A percentile compares a stretch with the other conserved stretches of the same genome.
These are phyloP conservation scores for Globisporangium carolinianum DNA, from an alignment of 352 stramenopile genomes.

Conservation along the genomic window DNA sequence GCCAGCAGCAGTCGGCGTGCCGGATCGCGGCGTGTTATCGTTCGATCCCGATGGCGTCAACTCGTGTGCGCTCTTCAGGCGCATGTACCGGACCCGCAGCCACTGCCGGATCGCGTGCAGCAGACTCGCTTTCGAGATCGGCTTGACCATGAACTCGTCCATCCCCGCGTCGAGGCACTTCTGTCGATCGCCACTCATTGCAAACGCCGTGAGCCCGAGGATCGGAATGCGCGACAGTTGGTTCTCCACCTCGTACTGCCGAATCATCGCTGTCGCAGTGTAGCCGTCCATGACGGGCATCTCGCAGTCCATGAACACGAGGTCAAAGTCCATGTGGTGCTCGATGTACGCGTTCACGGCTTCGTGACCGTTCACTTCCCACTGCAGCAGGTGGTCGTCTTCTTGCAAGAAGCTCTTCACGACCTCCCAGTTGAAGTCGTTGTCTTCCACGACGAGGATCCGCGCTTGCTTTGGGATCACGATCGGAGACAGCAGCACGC, in stretches of 20 bases:
- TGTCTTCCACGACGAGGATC: slow-evolving; percentile 72
- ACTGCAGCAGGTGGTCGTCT: slow-evolving; percentile 60
- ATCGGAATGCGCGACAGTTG: slow-evolving; percentile 55
- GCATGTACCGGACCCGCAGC: slow-evolving; percentile 53
- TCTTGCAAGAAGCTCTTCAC: slow-evolving; percentile 72
- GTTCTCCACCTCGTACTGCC: slow-evolving; percentile 59
- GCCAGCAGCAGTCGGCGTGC: slow-evolving; percentile 5
- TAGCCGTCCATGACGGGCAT: slow-evolving; percentile 83
- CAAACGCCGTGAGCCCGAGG: slow-evolving; percentile 59
- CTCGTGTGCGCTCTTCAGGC: slow-evolving; percentile 19
- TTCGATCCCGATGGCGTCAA: slow-evolving; percentile 16
- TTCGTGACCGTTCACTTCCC: slow-evolving; percentile 63
- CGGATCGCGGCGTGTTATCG: slow-evolving; percentile 5
- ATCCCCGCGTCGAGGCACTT: slow-evolving; percentile 63
- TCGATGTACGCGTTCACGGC: slow-evolving; percentile 56
- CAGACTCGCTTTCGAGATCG: slow-evolving; percentile 61
- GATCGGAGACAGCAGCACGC: slow-evolving; percentile 22
- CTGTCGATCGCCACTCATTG: slow-evolving; percentile 70
- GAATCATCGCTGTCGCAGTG: slow-evolving; percentile 51
- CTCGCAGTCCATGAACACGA: slow-evolving; percentile 81
- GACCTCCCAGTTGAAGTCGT: slow-evolving; percentile 78
- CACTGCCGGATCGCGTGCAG: slow-evolving; percentile 59
- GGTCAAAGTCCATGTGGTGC: slow-evolving; percentile 40
- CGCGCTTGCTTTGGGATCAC: slow-evolving; percentile 43
- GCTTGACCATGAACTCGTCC: slow-evolving; percentile 80